Percentiles rank a stretch among this genome's conserved stretches.
Evolutionary conservation across 177 flowering plant species (phyloP).

Genomic region (Telopea speciosissima): DNA sequence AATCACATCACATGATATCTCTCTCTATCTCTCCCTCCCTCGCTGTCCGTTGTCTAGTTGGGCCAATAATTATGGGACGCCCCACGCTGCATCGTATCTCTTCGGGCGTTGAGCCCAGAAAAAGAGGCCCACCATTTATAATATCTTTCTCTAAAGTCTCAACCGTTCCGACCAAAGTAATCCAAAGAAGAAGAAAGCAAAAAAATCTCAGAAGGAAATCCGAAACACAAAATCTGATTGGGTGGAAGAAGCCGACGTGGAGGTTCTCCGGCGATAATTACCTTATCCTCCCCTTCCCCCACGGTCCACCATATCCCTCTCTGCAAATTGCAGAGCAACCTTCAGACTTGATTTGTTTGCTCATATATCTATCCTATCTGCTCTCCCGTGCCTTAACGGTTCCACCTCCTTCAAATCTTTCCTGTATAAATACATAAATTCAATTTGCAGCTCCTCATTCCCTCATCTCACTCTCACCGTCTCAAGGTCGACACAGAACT

Average conservation of each 20-base stretch:
- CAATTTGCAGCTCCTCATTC: not conserved
- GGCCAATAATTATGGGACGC: not conserved
- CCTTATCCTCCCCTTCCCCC: not conserved
- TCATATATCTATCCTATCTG: no score
- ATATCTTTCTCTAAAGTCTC: not conserved
- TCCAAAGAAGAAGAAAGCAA: no score
- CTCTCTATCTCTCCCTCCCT: not conserved
- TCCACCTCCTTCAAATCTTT: no score
- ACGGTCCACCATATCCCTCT: no score
- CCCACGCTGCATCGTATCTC: not conserved
- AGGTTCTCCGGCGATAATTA: not conserved
- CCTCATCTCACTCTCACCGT: not conserved
- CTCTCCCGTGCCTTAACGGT: no score
- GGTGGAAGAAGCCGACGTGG: constrained; percentile 6
- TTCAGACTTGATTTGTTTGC: no score
- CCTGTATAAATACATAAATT: not conserved
- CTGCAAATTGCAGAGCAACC: no score
- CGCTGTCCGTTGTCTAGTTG: not conserved
- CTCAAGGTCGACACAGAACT: not conserved
- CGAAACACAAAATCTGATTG: constrained; percentile 17
- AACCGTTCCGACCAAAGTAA: not conserved
- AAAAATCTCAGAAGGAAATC: constrained; percentile 8
- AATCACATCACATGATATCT: no score
- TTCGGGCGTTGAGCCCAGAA: not conserved
- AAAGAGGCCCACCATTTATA: not conserved